Evolutionary conservation across 345 rosid species (phyloP).

Genomic region (Noccaea caerulescens): DNA sequence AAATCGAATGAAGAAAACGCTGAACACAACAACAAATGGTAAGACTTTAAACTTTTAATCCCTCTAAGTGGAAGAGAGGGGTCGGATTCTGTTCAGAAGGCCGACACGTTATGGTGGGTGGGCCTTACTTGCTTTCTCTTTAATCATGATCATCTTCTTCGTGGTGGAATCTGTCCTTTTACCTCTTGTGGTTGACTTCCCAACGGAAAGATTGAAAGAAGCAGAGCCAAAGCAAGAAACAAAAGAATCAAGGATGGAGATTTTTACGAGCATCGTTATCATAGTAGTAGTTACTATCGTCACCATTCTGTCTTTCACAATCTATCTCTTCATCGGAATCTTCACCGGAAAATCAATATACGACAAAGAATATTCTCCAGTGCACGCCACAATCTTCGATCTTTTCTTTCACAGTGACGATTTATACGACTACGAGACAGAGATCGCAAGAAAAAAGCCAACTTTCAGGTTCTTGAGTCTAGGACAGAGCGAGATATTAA

Average conservation of each 20-base stretch:
- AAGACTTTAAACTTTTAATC: too few species aligned
- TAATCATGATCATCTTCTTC: background rate
- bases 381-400: slow-evolving; percentile 56
- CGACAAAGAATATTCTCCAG: slow-evolving; percentile 55
- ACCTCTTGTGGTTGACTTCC: background rate
- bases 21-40: too few species aligned
- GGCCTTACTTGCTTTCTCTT: slow-evolving; percentile 1
- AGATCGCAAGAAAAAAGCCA: slow-evolving; percentile 48
- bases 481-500: slow-evolving; percentile 52
- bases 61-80: too few species aligned
- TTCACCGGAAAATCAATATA: slow-evolving; percentile 57
- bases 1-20: too few species aligned
- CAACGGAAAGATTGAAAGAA: background rate
- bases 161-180: background rate
- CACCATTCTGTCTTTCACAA: slow-evolving; percentile 27
- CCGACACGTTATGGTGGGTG: background rate
- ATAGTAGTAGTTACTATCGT: slow-evolving; percentile 34
- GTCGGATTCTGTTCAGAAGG: background rate
- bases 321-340: slow-evolving; percentile 34
- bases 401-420: slow-evolving; percentile 50
- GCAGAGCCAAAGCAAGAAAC: background rate
- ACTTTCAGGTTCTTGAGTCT: slow-evolving; percentile 63
- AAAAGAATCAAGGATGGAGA: slow-evolving; percentile 26
- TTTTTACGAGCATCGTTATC: slow-evolving; percentile 32
- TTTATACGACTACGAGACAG: slow-evolving; percentile 62